Conservation (phyloP, 139 green algal genomes). For the Chlorokybus atmophyticus region DNA sequence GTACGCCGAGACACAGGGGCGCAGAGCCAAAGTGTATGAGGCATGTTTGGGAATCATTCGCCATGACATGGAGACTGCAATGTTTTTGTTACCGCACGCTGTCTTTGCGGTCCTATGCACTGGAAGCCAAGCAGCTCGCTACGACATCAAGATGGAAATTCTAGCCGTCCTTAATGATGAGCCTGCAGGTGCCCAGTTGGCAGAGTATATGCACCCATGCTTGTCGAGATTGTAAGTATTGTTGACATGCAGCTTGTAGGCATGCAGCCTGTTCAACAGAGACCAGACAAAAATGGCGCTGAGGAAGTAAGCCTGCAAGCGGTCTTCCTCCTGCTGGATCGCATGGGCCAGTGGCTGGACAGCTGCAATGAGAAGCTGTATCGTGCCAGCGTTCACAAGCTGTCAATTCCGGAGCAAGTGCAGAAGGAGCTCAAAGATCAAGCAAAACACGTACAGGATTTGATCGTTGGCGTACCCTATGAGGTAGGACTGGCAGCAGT, state of each 20-base stretch:
- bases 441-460: too few relatives aligned
- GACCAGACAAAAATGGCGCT: too few relatives aligned
- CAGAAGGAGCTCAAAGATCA: too few relatives aligned
- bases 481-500: too few relatives aligned
- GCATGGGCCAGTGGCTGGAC: slow-evolving; percentile 49
- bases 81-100: slow-evolving; percentile 71
- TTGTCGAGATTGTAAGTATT: background rate
- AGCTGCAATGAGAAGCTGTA: background rate
- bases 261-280: too few relatives aligned
- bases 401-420: too few relatives aligned
- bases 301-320: slow-evolving; percentile 44
- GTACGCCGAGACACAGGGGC: slow-evolving; percentile 11
- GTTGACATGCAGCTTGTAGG: too few relatives aligned
- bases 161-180: slow-evolving; percentile 32
- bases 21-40: slow-evolving; percentile 35
- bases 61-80: slow-evolving; percentile 59
- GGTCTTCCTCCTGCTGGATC: slow-evolving; percentile 74
- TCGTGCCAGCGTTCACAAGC: too few relatives aligned
- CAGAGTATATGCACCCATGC: background rate
- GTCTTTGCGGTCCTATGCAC: slow-evolving; percentile 44
- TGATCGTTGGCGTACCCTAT: too few relatives aligned
- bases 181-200: too few relatives aligned
- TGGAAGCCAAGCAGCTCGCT: slow-evolving; percentile 18
- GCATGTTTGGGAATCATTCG: slow-evolving; percentile 44
- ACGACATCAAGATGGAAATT: slow-evolving; percentile 27